These are phyloP conservation scores for Klebsormidium nitens DNA, from an alignment of 139 green algal species.

Conservation along the genomic window DNA sequence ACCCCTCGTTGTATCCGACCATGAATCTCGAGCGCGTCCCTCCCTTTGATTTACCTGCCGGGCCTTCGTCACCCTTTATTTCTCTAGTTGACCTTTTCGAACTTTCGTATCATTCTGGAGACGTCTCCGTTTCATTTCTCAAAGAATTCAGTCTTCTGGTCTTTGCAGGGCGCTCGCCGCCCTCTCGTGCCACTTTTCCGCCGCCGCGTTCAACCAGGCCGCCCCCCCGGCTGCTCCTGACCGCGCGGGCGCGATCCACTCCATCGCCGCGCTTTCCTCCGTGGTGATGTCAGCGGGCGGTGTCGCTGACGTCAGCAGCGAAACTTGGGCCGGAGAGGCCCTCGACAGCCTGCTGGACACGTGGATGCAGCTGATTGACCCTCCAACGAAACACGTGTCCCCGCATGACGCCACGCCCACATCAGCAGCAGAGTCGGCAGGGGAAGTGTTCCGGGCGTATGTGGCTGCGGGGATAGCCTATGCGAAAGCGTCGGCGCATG, in stretches of 20 bases:
- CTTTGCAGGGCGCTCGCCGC: conserved; percentile 1
- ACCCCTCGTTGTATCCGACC: no score
- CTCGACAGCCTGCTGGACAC: conserved; percentile 4
- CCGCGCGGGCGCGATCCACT: no score
- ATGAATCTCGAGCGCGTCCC: no score
- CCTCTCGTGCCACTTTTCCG: conserved; percentile 15
- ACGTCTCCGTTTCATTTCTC: no score
- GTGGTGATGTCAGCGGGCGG: not conserved
- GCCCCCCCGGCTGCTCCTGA: conserved; percentile 18
- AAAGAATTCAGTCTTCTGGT: conserved; percentile 12
- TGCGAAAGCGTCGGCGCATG: conserved; percentile 49
- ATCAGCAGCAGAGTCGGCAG: conserved; percentile 32
- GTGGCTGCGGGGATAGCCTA: conserved; percentile 47
- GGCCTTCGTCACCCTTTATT: no score
- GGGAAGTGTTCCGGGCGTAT: conserved; percentile 42
- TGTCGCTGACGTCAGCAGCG: not conserved
- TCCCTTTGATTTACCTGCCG: no score
- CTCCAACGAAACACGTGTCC: conserved; percentile 4
- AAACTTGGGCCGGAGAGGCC: not conserved
- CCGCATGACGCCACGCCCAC: conserved; percentile 5
- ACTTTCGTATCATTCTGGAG: no score
- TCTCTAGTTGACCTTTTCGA: no score
- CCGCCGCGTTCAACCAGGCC: not conserved
- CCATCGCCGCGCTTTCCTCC: conserved; percentile 1
- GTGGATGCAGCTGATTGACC: conserved; percentile 8